Percentiles rank a stretch among this genome's conserved stretches.
phyloP scores from a whole-genome alignment of 768 basidiomycete genomes.

The Leccinum aurantiacum region DNA sequence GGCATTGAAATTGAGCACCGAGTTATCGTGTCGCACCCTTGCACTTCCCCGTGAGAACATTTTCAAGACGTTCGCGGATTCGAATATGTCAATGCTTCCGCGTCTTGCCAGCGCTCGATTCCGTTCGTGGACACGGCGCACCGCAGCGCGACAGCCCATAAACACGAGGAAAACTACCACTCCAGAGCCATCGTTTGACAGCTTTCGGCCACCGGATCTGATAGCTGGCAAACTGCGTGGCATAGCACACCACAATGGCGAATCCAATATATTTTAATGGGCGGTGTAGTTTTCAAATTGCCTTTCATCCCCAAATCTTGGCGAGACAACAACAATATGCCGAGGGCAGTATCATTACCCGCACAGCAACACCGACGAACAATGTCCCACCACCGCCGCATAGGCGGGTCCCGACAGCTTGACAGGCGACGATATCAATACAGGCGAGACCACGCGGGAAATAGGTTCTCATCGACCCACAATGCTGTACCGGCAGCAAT shows the following conservation, averaged over 20 bases:
- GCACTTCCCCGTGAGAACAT: conserved; percentile 34
- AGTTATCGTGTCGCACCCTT: conserved; percentile 39
- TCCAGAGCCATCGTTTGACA: too few species aligned
- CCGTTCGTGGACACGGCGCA: conserved; percentile 14
- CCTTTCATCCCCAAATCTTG: conserved; percentile 23
- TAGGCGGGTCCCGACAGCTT: neutral
- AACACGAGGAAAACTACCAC: conserved; percentile 14
- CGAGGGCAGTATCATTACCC: conserved; percentile 17
- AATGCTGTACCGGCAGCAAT: neutral
- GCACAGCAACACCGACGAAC: conserved; percentile 14
- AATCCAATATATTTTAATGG: conserved; percentile 1
- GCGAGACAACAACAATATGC: conserved; percentile 17
- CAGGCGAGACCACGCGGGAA: conserved; percentile 3
- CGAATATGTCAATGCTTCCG: conserved; percentile 33
- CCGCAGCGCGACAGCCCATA: conserved; percentile 8
- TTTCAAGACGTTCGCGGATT: conserved; percentile 34
- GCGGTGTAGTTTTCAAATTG: conserved; percentile 22
- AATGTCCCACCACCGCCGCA: conserved; percentile 4
- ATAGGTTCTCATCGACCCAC: neutral
- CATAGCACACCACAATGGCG: conserved; percentile 1
- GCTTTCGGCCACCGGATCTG: too few species aligned
- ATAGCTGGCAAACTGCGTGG: neutral
- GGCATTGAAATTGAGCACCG: conserved; percentile 41
- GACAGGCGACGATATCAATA: neutral
- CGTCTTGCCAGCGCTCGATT: conserved; percentile 30